These are phyloP conservation scores for Phoenix dactylifera DNA, from an alignment of 176 grass and related monocot genomes.

Conservation along the genomic window DNA sequence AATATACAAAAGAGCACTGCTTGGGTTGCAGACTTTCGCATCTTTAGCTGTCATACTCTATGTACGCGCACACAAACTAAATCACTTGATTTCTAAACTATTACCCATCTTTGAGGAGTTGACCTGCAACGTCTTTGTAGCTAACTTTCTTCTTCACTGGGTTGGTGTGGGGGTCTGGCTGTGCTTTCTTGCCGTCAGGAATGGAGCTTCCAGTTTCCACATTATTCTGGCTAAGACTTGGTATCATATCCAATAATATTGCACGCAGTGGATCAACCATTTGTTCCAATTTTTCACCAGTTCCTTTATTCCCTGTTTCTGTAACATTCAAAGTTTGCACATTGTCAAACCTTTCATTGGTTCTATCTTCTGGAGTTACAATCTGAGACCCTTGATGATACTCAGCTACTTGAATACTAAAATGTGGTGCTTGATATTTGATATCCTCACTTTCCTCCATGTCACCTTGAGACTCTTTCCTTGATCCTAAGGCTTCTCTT, in stretches of 20 bases:
- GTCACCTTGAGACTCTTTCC: conserved; percentile 22
- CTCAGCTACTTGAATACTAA: conserved; percentile 32
- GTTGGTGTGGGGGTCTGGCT: conserved; percentile 9
- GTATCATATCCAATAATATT: conserved; percentile 83
- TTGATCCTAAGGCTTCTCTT: conserved; percentile 21
- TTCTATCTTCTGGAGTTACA: conserved; percentile 15
- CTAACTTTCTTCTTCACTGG: conserved; percentile 82
- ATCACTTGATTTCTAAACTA: too few relatives aligned
- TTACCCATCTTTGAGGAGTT: conserved; percentile 77
- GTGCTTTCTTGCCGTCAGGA: conserved; percentile 5
- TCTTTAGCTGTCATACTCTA: too few relatives aligned
- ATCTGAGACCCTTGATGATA: conserved; percentile 20
- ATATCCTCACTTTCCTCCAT: conserved; percentile 21
- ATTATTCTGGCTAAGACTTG: conserved; percentile 44
- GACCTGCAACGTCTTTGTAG: conserved; percentile 65
- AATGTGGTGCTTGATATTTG: conserved; percentile 13
- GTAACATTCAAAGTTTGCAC: background rate
- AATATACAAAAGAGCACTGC: too few relatives aligned
- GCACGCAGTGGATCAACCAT: conserved; percentile 80
- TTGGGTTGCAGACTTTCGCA: too few relatives aligned
- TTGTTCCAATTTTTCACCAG: conserved; percentile 56
- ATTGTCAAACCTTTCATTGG: conserved; percentile 17
- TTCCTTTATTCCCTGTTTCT: conserved; percentile 16
- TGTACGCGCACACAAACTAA: too few relatives aligned
- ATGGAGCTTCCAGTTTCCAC: conserved; percentile 1